phyloP scores from a whole-genome alignment of 2,329 filamentous ascomycete genomes.

The Paecilomyces fulvus region DNA sequence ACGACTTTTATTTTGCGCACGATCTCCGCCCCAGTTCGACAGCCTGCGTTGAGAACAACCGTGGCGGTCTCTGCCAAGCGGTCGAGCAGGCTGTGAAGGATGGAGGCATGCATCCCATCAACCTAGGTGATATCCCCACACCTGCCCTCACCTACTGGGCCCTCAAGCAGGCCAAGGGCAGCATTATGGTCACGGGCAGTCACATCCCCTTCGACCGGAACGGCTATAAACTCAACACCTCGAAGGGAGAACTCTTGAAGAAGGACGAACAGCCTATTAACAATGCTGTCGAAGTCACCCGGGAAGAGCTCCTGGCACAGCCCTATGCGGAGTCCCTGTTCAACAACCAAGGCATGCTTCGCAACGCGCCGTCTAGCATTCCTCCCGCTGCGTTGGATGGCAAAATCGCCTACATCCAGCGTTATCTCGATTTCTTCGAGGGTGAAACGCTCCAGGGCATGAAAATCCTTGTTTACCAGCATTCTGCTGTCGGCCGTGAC shows the following conservation, averaged over 20 bases:
- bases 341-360: slow-evolving; percentile 19
- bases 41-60: slow-evolving; percentile 18
- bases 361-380: slow-evolving; percentile 9
- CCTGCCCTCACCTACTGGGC: slow-evolving; percentile 23
- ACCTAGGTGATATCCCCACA: slow-evolving; percentile 24
- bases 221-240: slow-evolving; percentile 27
- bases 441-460: slow-evolving; percentile 18
- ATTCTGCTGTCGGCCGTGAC: slow-evolving; percentile 27
- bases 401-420: slow-evolving; percentile 18
- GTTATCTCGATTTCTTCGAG: slow-evolving; percentile 23
- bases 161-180: slow-evolving; percentile 20
- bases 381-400: slow-evolving; percentile 11
- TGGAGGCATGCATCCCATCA: slow-evolving; percentile 20
- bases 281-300: slow-evolving; percentile 14
- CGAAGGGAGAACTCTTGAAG: slow-evolving; percentile 24
- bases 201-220: slow-evolving; percentile 29
- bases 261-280: slow-evolving; percentile 25
- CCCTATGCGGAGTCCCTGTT: slow-evolving; percentile 19
- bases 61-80: slow-evolving; percentile 22
- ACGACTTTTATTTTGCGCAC: slow-evolving; percentile 25
- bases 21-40: slow-evolving; percentile 26
- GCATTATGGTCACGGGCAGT: slow-evolving; percentile 28
- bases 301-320: slow-evolving; percentile 18
- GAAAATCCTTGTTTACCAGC: slow-evolving; percentile 24
- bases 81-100: slow-evolving; percentile 22